Evolutionary conservation across 1,284 basidiomycete species (phyloP).

Genomic region (Ceratobasidium sp.): DNA sequence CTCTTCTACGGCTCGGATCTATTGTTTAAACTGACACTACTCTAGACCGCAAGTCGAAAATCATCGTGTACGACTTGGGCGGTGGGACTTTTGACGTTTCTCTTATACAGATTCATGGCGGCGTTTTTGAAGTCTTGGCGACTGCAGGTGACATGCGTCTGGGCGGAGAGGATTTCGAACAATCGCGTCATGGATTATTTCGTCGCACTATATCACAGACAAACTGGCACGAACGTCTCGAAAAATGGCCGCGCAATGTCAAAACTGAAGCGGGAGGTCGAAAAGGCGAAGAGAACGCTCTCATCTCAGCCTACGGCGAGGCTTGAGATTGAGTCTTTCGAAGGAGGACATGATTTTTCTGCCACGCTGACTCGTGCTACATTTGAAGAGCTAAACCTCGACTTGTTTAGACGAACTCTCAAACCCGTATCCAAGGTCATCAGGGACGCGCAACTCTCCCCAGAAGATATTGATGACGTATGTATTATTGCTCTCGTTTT

Average conservation of each 20-base stretch:
- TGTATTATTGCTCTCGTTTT: slow-evolving; percentile 59
- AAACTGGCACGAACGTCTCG: slow-evolving; percentile 65
- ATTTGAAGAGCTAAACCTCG: slow-evolving; percentile 73
- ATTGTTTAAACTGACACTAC: not conserved
- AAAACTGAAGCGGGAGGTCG: slow-evolving; percentile 68
- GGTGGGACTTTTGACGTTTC: slow-evolving; percentile 73
- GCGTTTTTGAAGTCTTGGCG: slow-evolving; percentile 51
- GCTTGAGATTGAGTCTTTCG: slow-evolving; percentile 72
- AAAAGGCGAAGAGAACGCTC: slow-evolving; percentile 66
- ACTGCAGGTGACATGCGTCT: slow-evolving; percentile 57
- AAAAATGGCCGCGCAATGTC: slow-evolving; percentile 65
- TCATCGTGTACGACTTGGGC: slow-evolving; percentile 68
- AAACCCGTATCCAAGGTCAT: slow-evolving; percentile 73
- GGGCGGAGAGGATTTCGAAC: slow-evolving; percentile 65
- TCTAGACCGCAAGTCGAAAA: slow-evolving; percentile 65
- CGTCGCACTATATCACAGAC: slow-evolving; percentile 65
- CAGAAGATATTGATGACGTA: slow-evolving; percentile 71
- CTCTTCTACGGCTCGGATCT: not conserved
- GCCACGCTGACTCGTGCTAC: slow-evolving; percentile 71
- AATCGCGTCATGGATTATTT: slow-evolving; percentile 68
- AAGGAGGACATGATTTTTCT: slow-evolving; percentile 69
- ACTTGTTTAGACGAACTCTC: slow-evolving; percentile 73
- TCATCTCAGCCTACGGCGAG: slow-evolving; percentile 69
- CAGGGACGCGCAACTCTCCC: slow-evolving; percentile 71
- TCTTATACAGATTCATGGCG: slow-evolving; percentile 68